Evolutionary conservation across 257 asterid species (phyloP).

Genomic region (Nyctanthes arbortristis): DNA sequence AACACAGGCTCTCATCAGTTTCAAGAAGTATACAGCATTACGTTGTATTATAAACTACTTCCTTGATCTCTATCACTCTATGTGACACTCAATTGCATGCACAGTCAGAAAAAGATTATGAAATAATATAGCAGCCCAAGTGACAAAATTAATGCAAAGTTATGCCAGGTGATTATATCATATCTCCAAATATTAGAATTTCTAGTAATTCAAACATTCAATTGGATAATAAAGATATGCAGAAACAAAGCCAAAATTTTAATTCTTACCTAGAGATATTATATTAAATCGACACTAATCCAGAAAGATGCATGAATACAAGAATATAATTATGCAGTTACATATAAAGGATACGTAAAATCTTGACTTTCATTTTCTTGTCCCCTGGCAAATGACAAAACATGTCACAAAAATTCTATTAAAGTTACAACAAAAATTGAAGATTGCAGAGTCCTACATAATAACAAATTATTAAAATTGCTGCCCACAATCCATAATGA

Average conservation of each 20-base stretch:
- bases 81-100: not conserved
- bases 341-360: conserved; percentile 64
- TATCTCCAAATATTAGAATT: not conserved
- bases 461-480: not conserved
- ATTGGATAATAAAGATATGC: not conserved
- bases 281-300: not conserved
- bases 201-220: not conserved
- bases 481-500: not conserved
- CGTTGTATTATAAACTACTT: not conserved
- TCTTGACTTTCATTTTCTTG: conserved; percentile 76
- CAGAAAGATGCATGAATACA: not conserved
- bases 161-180: conserved; percentile 11
- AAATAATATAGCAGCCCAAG: not conserved
- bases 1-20: not conserved
- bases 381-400: conserved; percentile 48
- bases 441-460: too few relatives aligned
- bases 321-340: not conserved
- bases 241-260: not conserved
- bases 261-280: not conserved
- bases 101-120: not conserved
- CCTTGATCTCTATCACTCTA: not conserved
- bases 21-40: not conserved
- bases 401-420: not conserved
- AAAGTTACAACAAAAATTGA: not conserved
- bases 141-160: not conserved